phyloP scores from a whole-genome alignment of 2,329 filamentous ascomycete genomes.

The Diaporthe sp. region DNA sequence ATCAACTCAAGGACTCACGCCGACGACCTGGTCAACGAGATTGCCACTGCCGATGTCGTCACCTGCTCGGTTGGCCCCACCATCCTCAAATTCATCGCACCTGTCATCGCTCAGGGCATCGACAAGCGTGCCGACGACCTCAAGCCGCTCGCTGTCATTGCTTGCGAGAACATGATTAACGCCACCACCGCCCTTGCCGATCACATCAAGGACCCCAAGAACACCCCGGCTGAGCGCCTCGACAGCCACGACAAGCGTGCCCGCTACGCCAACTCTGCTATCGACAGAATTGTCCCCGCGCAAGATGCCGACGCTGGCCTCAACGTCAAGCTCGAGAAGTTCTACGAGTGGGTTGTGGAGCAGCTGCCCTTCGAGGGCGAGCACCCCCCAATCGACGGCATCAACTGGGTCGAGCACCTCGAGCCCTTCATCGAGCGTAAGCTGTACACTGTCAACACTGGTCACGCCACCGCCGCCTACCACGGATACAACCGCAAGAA shows the following conservation, averaged over 20 bases:
- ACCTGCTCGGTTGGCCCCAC: slow-evolving; percentile 98
- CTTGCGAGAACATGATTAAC: slow-evolving; percentile 97
- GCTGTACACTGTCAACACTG: slow-evolving; percentile 99
- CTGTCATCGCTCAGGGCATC: slow-evolving; percentile 94
- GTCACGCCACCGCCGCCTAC: slow-evolving; percentile 96
- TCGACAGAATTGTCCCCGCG: slow-evolving; percentile 96
- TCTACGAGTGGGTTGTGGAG: slow-evolving; percentile 99
- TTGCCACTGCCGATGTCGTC: slow-evolving; percentile 88
- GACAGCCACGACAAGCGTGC: slow-evolving; percentile 80
- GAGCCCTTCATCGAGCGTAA: slow-evolving; percentile 98
- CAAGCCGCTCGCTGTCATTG: slow-evolving; percentile 89
- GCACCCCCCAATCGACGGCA: slow-evolving; percentile 83
- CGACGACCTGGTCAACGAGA: slow-evolving; percentile 84
- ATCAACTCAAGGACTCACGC: slow-evolving; percentile 94
- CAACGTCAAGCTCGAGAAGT: slow-evolving; percentile 96
- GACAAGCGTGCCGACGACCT: slow-evolving; percentile 75
- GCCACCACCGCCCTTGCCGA: slow-evolving; percentile 89
- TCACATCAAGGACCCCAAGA: slow-evolving; percentile 81
- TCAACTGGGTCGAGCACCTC: slow-evolving; percentile 94
- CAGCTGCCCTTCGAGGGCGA: slow-evolving; percentile 83
- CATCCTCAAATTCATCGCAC: slow-evolving; percentile 95
- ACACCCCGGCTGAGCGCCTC: slow-evolving; percentile 78
- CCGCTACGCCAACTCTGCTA: slow-evolving; percentile 96
- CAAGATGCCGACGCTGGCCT: slow-evolving; percentile 85
- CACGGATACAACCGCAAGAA: slow-evolving; percentile 91